Percentiles rank a stretch among this genome's conserved stretches.
phyloP scores from a whole-genome alignment of 1,284 basidiomycete species.

The Meripilus lineatus region DNA sequence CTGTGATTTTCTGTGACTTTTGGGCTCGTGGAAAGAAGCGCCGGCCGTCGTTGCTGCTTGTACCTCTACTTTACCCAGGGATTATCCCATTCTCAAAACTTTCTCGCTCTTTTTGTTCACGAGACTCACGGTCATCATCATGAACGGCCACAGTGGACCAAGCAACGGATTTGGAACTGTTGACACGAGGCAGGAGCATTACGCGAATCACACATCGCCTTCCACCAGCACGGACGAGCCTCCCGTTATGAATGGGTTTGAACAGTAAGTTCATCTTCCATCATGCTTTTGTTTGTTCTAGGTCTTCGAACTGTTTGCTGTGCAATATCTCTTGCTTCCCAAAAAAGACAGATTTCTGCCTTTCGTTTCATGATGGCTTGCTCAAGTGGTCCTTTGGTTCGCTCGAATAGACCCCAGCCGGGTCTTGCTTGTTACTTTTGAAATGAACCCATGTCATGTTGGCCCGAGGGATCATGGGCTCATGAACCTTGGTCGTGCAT shows the following conservation, averaged over 20 bases:
- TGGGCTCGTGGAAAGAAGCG: no score
- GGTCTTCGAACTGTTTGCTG: no score
- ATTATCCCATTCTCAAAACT: no score
- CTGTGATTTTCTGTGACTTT: no score
- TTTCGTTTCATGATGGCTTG: background rate
- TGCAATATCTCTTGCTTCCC: background rate
- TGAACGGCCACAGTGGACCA: constrained; percentile 29
- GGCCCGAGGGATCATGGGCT: no score
- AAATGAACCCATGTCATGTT: no score
- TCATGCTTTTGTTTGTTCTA: constrained; percentile 1
- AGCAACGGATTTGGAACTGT: constrained; percentile 24
- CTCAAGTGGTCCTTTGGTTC: no score
- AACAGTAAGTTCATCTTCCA: constrained; percentile 17
- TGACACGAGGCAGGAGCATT: constrained; percentile 17
- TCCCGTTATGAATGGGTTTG: constrained; percentile 23
- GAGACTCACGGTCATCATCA: constrained; percentile 8
- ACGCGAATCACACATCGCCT: constrained; percentile 20
- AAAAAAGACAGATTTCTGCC: background rate
- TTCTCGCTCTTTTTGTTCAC: background rate
- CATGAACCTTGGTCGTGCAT: no score
- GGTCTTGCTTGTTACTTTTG: no score
- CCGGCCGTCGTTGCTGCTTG: no score
- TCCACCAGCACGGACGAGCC: constrained; percentile 18
- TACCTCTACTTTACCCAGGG: no score
- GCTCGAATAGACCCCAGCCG: no score